A percentile compares a stretch with the other conserved stretches of the same genome.
Evolutionary conservation across 2,329 filamentous ascomycete species (phyloP).

Genomic region (Botryotinia narcissicola): DNA sequence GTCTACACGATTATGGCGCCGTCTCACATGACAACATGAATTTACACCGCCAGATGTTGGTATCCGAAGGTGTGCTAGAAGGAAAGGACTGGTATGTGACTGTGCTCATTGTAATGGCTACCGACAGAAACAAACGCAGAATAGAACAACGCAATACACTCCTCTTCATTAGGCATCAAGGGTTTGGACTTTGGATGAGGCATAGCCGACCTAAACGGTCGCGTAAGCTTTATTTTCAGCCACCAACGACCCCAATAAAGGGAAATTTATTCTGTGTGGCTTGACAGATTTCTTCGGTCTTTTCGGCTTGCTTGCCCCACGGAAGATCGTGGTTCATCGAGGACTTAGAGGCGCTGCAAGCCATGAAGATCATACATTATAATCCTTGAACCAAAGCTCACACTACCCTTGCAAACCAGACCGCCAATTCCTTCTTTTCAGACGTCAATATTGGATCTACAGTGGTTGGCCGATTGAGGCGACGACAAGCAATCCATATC

Average conservation of each 20-base stretch:
- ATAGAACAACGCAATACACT: constrained; percentile 29
- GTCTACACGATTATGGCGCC: constrained; percentile 18
- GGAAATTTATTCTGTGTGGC: constrained; percentile 25
- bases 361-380: constrained; percentile 37
- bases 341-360: constrained; percentile 35
- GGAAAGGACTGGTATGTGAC: constrained; percentile 16
- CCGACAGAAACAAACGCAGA: constrained; percentile 32
- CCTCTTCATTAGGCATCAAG: constrained; percentile 33
- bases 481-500: constrained; percentile 13
- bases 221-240: constrained; percentile 16
- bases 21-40: constrained; percentile 31
- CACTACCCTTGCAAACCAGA: constrained; percentile 34
- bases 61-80: constrained; percentile 29
- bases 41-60: constrained; percentile 38
- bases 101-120: constrained; percentile 14
- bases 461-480: background rate
- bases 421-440: constrained; percentile 38
- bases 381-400: constrained; percentile 15
- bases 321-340: constrained; percentile 40
- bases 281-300: constrained; percentile 23
- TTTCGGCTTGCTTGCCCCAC: constrained; percentile 26
- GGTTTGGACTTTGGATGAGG: constrained; percentile 8
- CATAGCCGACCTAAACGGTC: constrained; percentile 22
- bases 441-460: constrained; percentile 23
- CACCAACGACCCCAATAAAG: constrained; percentile 20